phyloP scores from a whole-genome alignment of 208 protist genomes.

The Phytomonas francai region DNA sequence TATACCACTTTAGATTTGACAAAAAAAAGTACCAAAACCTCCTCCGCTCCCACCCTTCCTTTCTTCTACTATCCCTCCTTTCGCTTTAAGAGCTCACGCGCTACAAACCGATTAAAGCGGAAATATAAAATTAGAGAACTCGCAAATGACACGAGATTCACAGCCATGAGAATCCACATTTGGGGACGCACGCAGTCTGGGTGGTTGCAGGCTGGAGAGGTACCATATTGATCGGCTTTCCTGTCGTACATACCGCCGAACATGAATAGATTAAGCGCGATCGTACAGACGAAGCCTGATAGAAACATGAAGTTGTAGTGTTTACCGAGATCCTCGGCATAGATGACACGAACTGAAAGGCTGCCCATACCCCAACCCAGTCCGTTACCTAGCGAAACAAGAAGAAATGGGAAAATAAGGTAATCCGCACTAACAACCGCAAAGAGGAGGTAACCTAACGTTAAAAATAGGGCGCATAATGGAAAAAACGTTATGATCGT shows the following conservation, averaged over 20 bases:
- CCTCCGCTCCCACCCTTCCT: too few species aligned
- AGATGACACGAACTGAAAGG: slow-evolving; percentile 53
- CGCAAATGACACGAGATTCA: slow-evolving; percentile 38
- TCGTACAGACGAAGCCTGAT: slow-evolving; percentile 52
- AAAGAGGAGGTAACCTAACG: slow-evolving; percentile 48
- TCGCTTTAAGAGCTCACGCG: slow-evolving; percentile 20
- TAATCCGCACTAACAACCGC: slow-evolving; percentile 32
- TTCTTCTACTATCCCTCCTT: not conserved
- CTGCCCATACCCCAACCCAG: slow-evolving; percentile 50
- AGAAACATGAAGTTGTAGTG: slow-evolving; percentile 82
- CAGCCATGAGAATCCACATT: slow-evolving; percentile 64
- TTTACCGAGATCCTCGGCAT: slow-evolving; percentile 65
- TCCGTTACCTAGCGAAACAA: slow-evolving; percentile 57
- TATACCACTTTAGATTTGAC: not conserved
- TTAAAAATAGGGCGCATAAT: slow-evolving; percentile 22
- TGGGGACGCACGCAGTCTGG: slow-evolving; percentile 46
- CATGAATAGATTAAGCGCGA: slow-evolving; percentile 73
- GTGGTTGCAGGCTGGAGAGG: slow-evolving; percentile 31
- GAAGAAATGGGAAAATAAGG: slow-evolving; percentile 52
- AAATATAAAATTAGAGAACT: slow-evolving; percentile 31
- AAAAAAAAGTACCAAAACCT: not conserved
- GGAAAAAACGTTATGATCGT: slow-evolving; percentile 51
- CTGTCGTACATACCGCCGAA: slow-evolving; percentile 73
- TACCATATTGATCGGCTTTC: slow-evolving; percentile 21
- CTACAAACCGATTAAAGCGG: slow-evolving; percentile 48